Conservation (phyloP, 2,329 filamentous ascomycete genomes). For the Ilyonectria mors-panacis region DNA sequence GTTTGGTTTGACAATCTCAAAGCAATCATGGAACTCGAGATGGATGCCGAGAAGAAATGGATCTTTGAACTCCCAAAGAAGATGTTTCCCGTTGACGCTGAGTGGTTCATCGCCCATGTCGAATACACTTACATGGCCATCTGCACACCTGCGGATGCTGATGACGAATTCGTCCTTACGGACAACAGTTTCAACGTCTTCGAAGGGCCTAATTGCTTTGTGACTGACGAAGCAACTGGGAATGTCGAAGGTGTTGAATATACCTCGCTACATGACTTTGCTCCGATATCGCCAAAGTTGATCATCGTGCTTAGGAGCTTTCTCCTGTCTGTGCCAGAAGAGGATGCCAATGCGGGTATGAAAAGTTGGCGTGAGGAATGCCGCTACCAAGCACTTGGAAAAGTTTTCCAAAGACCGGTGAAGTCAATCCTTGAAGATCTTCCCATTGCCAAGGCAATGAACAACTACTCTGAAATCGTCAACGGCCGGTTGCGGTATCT, state of each 20-base stretch:
- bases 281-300: constrained; percentile 13
- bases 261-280: constrained; percentile 5
- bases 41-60: constrained; percentile 11
- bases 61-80: not conserved
- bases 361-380: not conserved
- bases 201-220: constrained; percentile 7
- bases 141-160: not conserved
- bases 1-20: constrained; percentile 27
- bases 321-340: not conserved
- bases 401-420: not conserved
- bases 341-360: not conserved
- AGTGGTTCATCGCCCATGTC: not conserved
- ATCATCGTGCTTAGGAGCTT: constrained; percentile 6
- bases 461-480: constrained; percentile 4
- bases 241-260: not conserved
- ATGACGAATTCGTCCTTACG: constrained; percentile 10
- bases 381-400: not conserved
- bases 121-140: constrained; percentile 5
- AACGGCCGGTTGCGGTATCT: not conserved
- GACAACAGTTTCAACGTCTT: constrained; percentile 19
- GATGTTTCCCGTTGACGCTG: constrained; percentile 10
- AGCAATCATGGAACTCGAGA: constrained; percentile 5
- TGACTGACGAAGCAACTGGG: not conserved
- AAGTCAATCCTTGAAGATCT: constrained; percentile 18
- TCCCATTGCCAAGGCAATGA: constrained; percentile 15